These are phyloP conservation scores for Chlamydomonas asymmetrica DNA, from an alignment of 139 green algal species.

Conservation along the genomic window DNA sequence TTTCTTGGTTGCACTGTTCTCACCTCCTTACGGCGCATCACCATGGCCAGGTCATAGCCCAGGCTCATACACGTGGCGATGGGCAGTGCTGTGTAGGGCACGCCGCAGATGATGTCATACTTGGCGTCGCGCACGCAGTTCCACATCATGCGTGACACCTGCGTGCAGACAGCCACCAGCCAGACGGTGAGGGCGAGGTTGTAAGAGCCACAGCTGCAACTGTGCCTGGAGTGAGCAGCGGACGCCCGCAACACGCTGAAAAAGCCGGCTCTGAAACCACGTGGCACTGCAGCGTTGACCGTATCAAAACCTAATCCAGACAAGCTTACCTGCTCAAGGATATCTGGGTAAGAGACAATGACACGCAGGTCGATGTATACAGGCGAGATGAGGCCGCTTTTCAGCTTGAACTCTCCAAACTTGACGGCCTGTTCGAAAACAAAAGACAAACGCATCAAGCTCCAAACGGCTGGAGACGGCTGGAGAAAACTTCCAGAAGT, in stretches of 20 bases:
- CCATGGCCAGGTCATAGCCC: constrained; percentile 85
- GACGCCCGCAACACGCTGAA: no score
- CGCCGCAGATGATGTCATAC: constrained; percentile 98
- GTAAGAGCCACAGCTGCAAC: neutral
- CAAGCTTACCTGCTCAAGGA: constrained; percentile 76
- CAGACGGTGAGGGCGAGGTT: no score
- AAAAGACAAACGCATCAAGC: no score
- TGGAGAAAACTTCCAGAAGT: no score
- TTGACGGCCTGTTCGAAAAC: constrained; percentile 98
- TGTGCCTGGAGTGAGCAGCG: neutral
- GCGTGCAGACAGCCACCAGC: constrained; percentile 1
- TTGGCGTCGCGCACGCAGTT: constrained; percentile 54
- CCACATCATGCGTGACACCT: constrained; percentile 93
- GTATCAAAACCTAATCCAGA: no score
- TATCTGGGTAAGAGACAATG: constrained; percentile 97
- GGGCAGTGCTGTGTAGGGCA: constrained; percentile 98
- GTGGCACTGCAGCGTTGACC: no score
- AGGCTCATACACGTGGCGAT: constrained; percentile 97
- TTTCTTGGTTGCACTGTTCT: no score
- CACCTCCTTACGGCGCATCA: constrained; percentile 81
- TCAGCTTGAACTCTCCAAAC: constrained; percentile 99
- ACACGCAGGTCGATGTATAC: constrained; percentile 98
- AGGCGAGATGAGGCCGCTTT: constrained; percentile 93
- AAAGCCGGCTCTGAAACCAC: no score
- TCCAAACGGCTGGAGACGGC: no score